A percentile compares a stretch with the other conserved stretches of the same genome.
Conservation (phyloP, 768 basidiomycete genomes). For the Rhizopogon roseolus region DNA sequence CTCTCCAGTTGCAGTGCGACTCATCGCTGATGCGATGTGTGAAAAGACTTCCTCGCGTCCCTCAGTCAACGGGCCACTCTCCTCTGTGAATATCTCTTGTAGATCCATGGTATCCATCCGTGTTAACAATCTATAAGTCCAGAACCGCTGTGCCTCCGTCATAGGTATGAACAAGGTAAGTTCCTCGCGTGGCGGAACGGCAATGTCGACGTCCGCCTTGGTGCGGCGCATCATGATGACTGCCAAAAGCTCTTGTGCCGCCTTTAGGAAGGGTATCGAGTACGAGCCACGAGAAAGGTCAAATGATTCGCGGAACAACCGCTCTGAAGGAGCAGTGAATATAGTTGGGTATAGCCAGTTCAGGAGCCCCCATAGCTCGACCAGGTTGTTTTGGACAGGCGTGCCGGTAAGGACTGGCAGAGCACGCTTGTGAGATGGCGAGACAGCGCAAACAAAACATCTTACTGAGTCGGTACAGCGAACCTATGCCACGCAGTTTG, state of each 20-base stretch:
- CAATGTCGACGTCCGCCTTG: slow-evolving; percentile 44
- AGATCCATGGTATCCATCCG: slow-evolving; percentile 46
- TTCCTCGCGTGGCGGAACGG: slow-evolving; percentile 55
- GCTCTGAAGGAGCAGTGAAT: slow-evolving; percentile 44
- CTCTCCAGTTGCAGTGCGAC: slow-evolving; percentile 23
- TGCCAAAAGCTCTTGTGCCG: slow-evolving; percentile 43
- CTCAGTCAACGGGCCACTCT: slow-evolving; percentile 25
- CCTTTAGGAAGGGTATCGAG: slow-evolving; percentile 41
- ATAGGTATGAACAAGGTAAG: slow-evolving; percentile 52
- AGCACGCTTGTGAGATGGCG: not conserved
- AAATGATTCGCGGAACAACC: slow-evolving; percentile 48
- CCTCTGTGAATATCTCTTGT: slow-evolving; percentile 39
- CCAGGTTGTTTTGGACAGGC: slow-evolving; percentile 63
- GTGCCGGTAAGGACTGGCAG: slow-evolving; percentile 63
- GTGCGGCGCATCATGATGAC: slow-evolving; percentile 59
- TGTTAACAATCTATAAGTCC: slow-evolving; percentile 54
- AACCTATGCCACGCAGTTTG: slow-evolving; percentile 52
- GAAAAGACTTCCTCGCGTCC: slow-evolving; percentile 37
- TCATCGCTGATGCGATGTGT: slow-evolving; percentile 34
- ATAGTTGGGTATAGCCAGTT: slow-evolving; percentile 52
- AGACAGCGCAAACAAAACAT: not conserved
- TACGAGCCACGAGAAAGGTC: slow-evolving; percentile 51
- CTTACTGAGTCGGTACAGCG: slow-evolving; percentile 53
- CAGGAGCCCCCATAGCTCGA: slow-evolving; percentile 52
- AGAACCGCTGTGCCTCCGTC: slow-evolving; percentile 57